Evolutionary conservation across 768 basidiomycete species (phyloP).

Genomic region (Mycena alexandri): DNA sequence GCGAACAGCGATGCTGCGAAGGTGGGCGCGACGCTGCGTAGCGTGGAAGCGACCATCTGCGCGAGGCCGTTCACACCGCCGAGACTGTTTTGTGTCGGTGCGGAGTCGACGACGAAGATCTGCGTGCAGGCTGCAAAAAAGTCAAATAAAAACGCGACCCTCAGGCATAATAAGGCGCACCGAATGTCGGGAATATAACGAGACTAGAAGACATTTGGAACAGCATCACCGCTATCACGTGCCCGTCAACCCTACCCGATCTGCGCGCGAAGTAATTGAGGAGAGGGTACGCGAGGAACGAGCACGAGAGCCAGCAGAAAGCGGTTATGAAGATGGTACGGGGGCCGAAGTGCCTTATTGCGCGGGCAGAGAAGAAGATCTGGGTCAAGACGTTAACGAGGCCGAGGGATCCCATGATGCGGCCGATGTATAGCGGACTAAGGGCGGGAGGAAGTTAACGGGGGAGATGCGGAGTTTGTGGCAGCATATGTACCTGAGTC

Average conservation of each 20-base stretch:
- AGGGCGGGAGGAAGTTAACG: neutral
- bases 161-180: no score
- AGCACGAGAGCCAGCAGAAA: slow-evolving; percentile 26
- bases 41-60: slow-evolving; percentile 42
- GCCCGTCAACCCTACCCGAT: slow-evolving; percentile 33
- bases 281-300: slow-evolving; percentile 37
- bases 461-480: neutral
- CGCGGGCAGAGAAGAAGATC: slow-evolving; percentile 18
- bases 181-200: slow-evolving; percentile 36
- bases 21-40: slow-evolving; percentile 41
- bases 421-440: slow-evolving; percentile 61
- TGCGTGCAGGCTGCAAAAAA: slow-evolving; percentile 38
- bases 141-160: no score
- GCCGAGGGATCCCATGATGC: slow-evolving; percentile 59
- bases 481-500: slow-evolving; percentile 45
- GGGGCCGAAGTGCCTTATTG: slow-evolving; percentile 31
- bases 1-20: slow-evolving; percentile 43
- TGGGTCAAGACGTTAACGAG: slow-evolving; percentile 62
- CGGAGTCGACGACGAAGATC: slow-evolving; percentile 40
- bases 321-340: slow-evolving; percentile 32
- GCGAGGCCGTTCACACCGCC: slow-evolving; percentile 47
- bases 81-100: slow-evolving; percentile 38
- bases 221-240: slow-evolving; percentile 36
- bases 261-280: slow-evolving; percentile 33
- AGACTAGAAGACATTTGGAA: slow-evolving; percentile 34